These are phyloP conservation scores for Boletus reticuloceps DNA, from an alignment of 768 basidiomycete genomes.

Conservation along the genomic window DNA sequence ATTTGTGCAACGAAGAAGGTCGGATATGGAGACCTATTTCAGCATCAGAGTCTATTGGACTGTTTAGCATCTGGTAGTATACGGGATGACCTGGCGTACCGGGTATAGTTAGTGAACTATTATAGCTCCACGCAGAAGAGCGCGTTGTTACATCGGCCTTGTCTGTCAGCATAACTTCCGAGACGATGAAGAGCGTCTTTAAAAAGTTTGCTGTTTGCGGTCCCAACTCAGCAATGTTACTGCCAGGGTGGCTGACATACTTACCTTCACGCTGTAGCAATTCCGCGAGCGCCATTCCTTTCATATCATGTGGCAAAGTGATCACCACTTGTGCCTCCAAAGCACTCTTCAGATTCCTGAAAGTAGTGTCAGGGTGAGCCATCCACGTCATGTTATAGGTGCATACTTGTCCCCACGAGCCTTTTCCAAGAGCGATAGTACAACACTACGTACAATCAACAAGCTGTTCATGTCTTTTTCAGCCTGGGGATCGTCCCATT, in stretches of 20 bases:
- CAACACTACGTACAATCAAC: conserved; percentile 56
- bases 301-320: conserved; percentile 42
- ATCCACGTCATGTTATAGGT: neutral
- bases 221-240: neutral
- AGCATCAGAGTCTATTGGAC: conserved; percentile 8
- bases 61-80: neutral
- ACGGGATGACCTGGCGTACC: conserved; percentile 36
- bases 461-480: conserved; percentile 63
- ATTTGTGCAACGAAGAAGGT: conserved; percentile 65
- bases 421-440: conserved; percentile 69
- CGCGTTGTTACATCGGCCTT: conserved; percentile 39
- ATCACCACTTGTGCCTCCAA: conserved; percentile 76
- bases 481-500: conserved; percentile 61
- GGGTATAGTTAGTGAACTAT: conserved; percentile 40
- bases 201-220: conserved; percentile 54
- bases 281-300: conserved; percentile 31
- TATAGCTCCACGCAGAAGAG: conserved; percentile 51
- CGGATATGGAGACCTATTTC: conserved; percentile 51
- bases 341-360: conserved; percentile 69
- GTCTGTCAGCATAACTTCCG: conserved; percentile 56
- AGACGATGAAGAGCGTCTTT: conserved; percentile 79
- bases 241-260: neutral
- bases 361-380: conserved; percentile 1
- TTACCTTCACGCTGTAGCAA: conserved; percentile 45
- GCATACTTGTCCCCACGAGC: conserved; percentile 74